Evolutionary conservation across 2,329 filamentous ascomycete genomes (phyloP), one percentile per base, ranked within the genome.

Genomic region (Myriosclerotinia scirpicola): DNA sequence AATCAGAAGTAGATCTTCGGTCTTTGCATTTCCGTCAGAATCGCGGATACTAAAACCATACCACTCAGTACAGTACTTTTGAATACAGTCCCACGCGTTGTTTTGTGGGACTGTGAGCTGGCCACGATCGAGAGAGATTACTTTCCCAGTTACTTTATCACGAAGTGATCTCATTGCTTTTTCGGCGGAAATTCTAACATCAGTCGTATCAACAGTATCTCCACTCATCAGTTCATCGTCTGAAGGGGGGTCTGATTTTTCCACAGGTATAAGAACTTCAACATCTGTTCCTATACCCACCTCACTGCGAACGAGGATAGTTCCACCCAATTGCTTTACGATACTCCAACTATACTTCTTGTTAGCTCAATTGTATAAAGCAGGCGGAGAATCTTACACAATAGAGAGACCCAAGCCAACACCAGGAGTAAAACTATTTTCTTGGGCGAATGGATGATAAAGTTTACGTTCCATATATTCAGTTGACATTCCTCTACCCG

Each of bases 381-480:
- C 9, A 34, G 26, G 53, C 30, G 48, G 17, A 63, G 22, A 26
- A 53, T 74, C 70, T 14, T 74, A 76, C 3, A 85, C 77, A 9
- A 80, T 77, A 5, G 87, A 81, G 60, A 65, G 63, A 14, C 63
- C 63, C 40, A 65, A 52, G n/a, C 63, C 63, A 20, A 65, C 63
- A 0, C 86, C 87, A 8, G 83, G 81, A 2, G 84, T 81, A 34
- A 90, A 76, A 0, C 81, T 79, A 63, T 87, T 83, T 70, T 89
- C 87, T 69, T 90, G 87, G 0, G 80, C 77, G 69, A 88, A 88
- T 0, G 86, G 84, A 0, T 83, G 83, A 70, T 86, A 89, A 0
- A 89, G 77, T n/a, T 82, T 81, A 6, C 82, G 82, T 22, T 83
- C 80, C 59, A 87, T 78, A 69, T 86, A 89, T 15, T 87, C 83